Percentiles rank a stretch among this genome's conserved stretches.
Conservation (phyloP, 2,329 filamentous ascomycete genomes). For the Epichloe gansuensis region DNA sequence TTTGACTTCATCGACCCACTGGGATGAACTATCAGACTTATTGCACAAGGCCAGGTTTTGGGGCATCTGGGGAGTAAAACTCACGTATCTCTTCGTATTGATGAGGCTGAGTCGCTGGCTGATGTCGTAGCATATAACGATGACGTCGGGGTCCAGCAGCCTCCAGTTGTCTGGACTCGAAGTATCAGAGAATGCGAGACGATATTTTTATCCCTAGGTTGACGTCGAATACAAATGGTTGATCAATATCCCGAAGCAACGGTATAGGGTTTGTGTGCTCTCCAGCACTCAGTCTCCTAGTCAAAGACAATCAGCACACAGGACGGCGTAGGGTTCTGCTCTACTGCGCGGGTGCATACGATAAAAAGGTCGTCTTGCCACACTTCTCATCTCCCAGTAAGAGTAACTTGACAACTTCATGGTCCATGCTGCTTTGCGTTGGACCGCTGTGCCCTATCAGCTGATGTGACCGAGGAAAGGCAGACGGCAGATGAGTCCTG, state of each 20-base stretch:
- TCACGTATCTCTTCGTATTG: constrained; percentile 43
- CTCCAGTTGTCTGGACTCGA: constrained; percentile 46
- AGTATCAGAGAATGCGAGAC: constrained; percentile 49
- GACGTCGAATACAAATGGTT: constrained; percentile 48
- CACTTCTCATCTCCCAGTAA: constrained; percentile 47
- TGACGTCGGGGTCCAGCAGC: constrained; percentile 43
- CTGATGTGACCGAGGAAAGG: background rate
- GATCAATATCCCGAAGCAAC: constrained; percentile 45
- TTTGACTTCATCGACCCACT: constrained; percentile 48
- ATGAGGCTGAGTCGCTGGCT: constrained; percentile 44
- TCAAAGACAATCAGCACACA: background rate
- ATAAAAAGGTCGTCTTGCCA: constrained; percentile 50
- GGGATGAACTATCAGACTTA: background rate
- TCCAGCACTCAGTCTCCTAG: constrained; percentile 40
- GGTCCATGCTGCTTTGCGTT: constrained; percentile 27
- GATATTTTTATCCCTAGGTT: constrained; percentile 29
- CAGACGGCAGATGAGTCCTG: background rate
- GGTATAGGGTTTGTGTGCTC: constrained; percentile 30
- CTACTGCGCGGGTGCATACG: constrained; percentile 30
- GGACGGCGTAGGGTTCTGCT: background rate
- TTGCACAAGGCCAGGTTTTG: constrained; percentile 3
- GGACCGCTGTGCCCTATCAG: background rate
- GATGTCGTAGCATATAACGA: constrained; percentile 51
- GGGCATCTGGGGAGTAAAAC: constrained; percentile 13
- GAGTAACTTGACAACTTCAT: constrained; percentile 38